Conservation (phyloP, 306 rosid species). For the Fagus crenata region DNA sequence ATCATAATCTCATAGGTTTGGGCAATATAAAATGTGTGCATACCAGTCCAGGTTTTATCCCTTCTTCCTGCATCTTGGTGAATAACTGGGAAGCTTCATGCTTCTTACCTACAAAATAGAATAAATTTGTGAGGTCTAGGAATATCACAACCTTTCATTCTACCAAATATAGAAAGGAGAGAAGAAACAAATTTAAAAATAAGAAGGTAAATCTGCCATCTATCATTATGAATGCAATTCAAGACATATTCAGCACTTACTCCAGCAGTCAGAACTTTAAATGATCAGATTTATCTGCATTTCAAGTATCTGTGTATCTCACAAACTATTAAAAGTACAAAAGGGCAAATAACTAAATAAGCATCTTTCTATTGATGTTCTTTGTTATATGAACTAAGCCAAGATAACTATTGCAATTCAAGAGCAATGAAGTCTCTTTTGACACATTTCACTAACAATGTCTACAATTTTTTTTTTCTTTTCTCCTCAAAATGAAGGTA, state of each 20-base stretch:
- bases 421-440: not conserved
- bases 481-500: not conserved
- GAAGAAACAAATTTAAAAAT: no score
- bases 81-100: slow-evolving; percentile 69
- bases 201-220: not conserved
- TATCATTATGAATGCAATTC: not conserved
- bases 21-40: not conserved
- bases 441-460: not conserved
- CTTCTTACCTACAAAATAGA: slow-evolving; percentile 59
- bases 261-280: not conserved
- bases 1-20: not conserved
- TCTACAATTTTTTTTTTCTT: not conserved
- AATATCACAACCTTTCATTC: not conserved
- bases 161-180: not conserved
- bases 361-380: not conserved
- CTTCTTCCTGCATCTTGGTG: slow-evolving; percentile 71
- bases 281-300: not conserved
- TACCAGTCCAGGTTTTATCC: slow-evolving; percentile 85
- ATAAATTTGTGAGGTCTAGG: slow-evolving; percentile 2
- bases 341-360: not conserved
- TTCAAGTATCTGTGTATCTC: not conserved
- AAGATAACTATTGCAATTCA: not conserved
- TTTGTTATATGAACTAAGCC: not conserved
- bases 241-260: not conserved
- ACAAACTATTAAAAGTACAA: not conserved